These are phyloP conservation scores for Ophiostoma ips DNA, from an alignment of 2,329 filamentous ascomycete species.

Conservation along the genomic window DNA sequence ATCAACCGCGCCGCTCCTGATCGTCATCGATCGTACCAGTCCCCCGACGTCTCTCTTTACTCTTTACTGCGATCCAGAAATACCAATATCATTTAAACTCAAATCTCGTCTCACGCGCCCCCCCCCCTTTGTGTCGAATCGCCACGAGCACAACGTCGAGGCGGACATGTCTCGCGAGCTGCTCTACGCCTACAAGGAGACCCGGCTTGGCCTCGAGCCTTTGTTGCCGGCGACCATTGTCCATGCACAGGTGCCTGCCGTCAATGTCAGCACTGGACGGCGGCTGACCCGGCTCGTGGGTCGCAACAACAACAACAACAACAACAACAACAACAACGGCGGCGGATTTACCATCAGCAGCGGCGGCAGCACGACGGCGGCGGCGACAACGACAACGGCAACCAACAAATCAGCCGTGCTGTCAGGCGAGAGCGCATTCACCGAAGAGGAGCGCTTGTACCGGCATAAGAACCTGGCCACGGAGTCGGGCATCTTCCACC, in stretches of 20 bases:
- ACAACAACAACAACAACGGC: slow-evolving; percentile 21
- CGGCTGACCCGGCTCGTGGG: slow-evolving; percentile 8
- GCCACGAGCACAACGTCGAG: slow-evolving; percentile 21
- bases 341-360: slow-evolving; percentile 19
- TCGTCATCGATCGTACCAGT: neutral
- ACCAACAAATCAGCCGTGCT: slow-evolving; percentile 5
- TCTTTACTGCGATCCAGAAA: no score
- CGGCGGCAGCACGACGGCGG: slow-evolving; percentile 22
- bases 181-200: slow-evolving; percentile 70
- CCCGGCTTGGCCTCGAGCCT: slow-evolving; percentile 68
- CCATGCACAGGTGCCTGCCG: slow-evolving; percentile 52
- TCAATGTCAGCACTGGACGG: slow-evolving; percentile 20
- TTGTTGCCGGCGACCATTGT: slow-evolving; percentile 54
- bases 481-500: slow-evolving; percentile 73
- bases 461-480: slow-evolving; percentile 59
- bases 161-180: slow-evolving; percentile 41
- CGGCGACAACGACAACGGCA: slow-evolving; percentile 26
- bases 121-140: neutral
- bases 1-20: neutral
- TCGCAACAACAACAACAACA: slow-evolving; percentile 22
- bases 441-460: slow-evolving; percentile 59
- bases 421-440: slow-evolving; percentile 21
- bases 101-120: neutral
- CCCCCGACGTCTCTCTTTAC: neutral
- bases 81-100: no score